Conservation (phyloP, 2,329 filamentous ascomycete genomes). For the Phialophora tarda region DNA sequence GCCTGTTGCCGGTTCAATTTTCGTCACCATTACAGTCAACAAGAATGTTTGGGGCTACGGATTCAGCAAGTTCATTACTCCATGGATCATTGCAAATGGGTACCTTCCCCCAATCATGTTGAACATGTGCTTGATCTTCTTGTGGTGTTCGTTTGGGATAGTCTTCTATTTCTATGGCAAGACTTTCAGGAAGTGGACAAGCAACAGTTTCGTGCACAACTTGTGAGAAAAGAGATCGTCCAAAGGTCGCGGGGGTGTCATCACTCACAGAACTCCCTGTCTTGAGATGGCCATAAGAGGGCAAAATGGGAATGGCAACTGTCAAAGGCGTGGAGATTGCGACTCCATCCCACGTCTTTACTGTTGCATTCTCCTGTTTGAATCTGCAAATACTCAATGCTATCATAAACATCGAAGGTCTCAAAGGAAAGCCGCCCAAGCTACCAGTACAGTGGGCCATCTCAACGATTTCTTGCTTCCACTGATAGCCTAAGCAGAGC, state of each 20-base stretch:
- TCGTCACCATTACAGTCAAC: constrained; percentile 49
- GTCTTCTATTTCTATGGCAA: constrained; percentile 63
- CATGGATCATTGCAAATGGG: constrained; percentile 59
- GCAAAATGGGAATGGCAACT: not conserved
- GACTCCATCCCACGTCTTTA: not conserved
- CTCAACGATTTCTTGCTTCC: too few relatives aligned
- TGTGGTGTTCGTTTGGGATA: constrained; percentile 57
- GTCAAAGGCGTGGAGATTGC: not conserved
- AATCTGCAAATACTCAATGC: too few relatives aligned
- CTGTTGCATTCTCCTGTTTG: not conserved
- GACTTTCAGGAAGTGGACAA: constrained; percentile 48
- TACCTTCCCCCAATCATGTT: constrained; percentile 64
- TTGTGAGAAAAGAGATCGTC: not conserved
- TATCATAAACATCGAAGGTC: too few relatives aligned
- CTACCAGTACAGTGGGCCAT: too few relatives aligned
- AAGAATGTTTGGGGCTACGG: constrained; percentile 13
- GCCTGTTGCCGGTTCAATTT: constrained; percentile 63
- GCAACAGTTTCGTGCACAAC: constrained; percentile 13
- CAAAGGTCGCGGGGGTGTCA: not conserved
- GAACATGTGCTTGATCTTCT: constrained; percentile 57
- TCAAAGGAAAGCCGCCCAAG: too few relatives aligned
- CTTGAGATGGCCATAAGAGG: not conserved
- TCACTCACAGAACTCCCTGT: not conserved
- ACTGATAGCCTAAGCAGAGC: too few relatives aligned
- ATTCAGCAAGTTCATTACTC: constrained; percentile 57